phyloP scores from a whole-genome alignment of 306 rosid species.

The Elaeagnus macrophylla region DNA sequence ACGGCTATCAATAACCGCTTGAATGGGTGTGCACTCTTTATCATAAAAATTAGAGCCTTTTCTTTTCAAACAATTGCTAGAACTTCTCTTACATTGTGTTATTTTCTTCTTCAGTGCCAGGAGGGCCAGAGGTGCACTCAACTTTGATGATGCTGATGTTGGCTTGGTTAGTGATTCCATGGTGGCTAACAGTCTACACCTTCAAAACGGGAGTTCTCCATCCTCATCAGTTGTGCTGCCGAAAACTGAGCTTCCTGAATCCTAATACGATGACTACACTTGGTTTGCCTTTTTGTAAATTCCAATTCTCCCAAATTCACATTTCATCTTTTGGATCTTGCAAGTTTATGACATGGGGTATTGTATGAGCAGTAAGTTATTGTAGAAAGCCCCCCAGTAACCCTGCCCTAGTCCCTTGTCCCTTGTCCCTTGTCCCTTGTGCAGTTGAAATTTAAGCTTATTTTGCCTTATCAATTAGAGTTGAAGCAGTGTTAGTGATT shows the following conservation, averaged over 20 bases:
- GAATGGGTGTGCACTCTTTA: slow-evolving; percentile 46
- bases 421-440: too few relatives aligned
- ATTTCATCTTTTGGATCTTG: too few relatives aligned
- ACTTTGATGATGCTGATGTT: slow-evolving; percentile 68
- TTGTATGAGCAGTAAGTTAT: too few relatives aligned
- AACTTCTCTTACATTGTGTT: slow-evolving; percentile 10
- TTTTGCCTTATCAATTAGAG: too few relatives aligned
- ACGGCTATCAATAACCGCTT: slow-evolving; percentile 93
- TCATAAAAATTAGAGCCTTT: background rate
- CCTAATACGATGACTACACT: slow-evolving; percentile 10
- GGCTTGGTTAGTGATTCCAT: slow-evolving; percentile 90
- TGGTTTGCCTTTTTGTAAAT: too few relatives aligned
- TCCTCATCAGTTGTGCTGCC: slow-evolving; percentile 67
- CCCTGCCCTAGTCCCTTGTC: too few relatives aligned
- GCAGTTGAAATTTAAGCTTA: too few relatives aligned
- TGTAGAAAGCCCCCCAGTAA: too few relatives aligned
- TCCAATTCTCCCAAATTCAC: too few relatives aligned
- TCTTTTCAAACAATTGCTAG: background rate
- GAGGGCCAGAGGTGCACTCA: slow-evolving; percentile 70
- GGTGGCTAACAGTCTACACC: slow-evolving; percentile 93
- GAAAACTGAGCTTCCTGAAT: slow-evolving; percentile 80
- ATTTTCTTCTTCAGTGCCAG: slow-evolving; percentile 43
- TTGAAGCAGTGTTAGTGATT: too few relatives aligned
- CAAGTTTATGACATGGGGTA: too few relatives aligned
- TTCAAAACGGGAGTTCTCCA: slow-evolving; percentile 74